Evolutionary conservation across 306 rosid species (phyloP).

Genomic region (Neltuma alba): DNA sequence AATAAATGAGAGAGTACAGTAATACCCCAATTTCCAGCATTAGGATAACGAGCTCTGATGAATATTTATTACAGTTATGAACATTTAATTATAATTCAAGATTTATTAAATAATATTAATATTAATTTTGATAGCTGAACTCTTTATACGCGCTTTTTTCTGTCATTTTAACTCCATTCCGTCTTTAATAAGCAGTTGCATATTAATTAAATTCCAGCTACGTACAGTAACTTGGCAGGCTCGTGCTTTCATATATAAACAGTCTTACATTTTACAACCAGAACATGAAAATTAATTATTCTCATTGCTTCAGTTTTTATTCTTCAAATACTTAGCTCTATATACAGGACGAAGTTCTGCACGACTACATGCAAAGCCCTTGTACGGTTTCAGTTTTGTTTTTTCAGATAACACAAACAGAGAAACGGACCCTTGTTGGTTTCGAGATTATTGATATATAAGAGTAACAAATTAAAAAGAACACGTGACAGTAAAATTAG

Average conservation of each 20-base stretch:
- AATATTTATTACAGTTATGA: background rate
- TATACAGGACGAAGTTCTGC: conserved; percentile 12
- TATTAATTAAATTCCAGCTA: conserved; percentile 4
- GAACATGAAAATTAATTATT: too few species aligned
- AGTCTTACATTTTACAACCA: too few species aligned
- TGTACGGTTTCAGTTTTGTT: conserved; percentile 12
- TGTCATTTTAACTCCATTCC: background rate
- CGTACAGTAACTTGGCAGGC: background rate
- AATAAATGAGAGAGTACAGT: too few species aligned
- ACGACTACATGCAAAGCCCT: background rate
- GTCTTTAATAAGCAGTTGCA: background rate
- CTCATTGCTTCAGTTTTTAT: background rate
- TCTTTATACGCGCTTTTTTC: background rate
- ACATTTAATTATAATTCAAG: background rate
- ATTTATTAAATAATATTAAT: background rate
- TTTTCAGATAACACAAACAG: background rate
- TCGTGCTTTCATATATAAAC: too few species aligned
- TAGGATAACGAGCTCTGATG: background rate
- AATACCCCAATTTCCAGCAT: background rate
- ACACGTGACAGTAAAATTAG: background rate
- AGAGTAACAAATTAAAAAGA: background rate
- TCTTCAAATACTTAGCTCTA: background rate
- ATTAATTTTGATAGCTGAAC: background rate
- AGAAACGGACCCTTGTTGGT: background rate
- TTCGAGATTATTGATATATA: background rate